Conservation (phyloP, 345 rosid species). For the Kandelia obovata region DNA sequence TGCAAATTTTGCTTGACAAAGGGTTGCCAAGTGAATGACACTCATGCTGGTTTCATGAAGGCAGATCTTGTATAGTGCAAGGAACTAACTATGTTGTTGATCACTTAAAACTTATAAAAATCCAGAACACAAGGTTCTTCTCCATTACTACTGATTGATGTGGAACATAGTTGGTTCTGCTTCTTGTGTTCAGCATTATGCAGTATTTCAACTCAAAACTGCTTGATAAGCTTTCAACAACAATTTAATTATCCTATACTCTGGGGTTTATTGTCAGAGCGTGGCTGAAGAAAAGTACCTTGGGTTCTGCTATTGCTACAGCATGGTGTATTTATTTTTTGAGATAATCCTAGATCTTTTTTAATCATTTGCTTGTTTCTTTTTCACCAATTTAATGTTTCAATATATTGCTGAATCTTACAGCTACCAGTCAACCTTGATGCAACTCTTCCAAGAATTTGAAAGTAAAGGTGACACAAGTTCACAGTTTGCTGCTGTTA, state of each 20-base stretch:
- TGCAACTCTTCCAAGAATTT: slow-evolving; percentile 96
- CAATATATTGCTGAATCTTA: slow-evolving; percentile 12
- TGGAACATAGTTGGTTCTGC: neutral
- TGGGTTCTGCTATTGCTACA: too few species aligned
- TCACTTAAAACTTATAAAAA: too few species aligned
- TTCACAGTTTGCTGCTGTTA: slow-evolving; percentile 81
- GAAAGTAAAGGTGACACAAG: slow-evolving; percentile 55
- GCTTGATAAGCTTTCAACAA: neutral
- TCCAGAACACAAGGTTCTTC: neutral
- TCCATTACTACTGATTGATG: neutral
- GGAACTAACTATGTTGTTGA: too few species aligned
- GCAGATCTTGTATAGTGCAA: too few species aligned
- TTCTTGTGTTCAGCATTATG: neutral
- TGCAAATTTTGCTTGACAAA: too few species aligned
- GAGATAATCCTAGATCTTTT: neutral
- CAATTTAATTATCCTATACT: neutral
- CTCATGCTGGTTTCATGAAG: too few species aligned
- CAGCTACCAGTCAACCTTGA: slow-evolving; percentile 95
- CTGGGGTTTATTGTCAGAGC: neutral
- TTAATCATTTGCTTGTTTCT: neutral
- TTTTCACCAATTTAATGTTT: neutral
- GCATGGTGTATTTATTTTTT: neutral
- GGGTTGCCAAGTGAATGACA: too few species aligned
- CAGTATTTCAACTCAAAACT: neutral
- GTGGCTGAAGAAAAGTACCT: neutral